Evolutionary conservation across 2,329 filamentous ascomycete genomes (phyloP), one percentile per base, ranked within the genome.

Genomic region (Tolypocladium capitatum): DNA sequence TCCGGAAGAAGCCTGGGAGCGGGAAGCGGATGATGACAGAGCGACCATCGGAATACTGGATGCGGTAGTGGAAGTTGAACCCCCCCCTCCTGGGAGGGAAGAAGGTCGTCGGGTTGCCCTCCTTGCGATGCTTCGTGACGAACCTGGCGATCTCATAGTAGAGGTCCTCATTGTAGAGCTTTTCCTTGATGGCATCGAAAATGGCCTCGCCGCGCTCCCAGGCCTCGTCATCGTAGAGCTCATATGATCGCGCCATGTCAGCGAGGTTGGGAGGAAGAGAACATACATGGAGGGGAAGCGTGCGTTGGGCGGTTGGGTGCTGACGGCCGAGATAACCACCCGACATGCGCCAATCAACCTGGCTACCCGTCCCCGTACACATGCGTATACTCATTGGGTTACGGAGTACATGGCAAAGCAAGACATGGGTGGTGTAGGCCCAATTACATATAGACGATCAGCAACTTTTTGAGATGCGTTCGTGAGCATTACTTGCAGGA

Each of bases 11-110:
- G 7, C 47, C 47, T 2, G 52, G 47, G 18, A 48, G 46, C 3
- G 47, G 32, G 28, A 54, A 51, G 14, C 49, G 46, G 3, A 49
- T 49, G 13, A 51, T 30, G 42, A 36, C 47, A 2, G 42, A 51
- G 28, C 35, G 31, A 14, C 42, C 49, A 28, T 49, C 49, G 11
- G 35, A 43, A 18, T 47, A 51, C 27, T 51, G 44, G 33, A 51
- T 51, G 44, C 49, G 47, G 34, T 49, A 49, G 31, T 27, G 18
- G 35, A 46, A 38, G n/a, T 47, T 49, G 18, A 51, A 51, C 2
- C 31, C 43, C 18, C 43, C 43, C 5, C 2, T 20, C 14, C 27
- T 30, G 1, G 45, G 45, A 20, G 45, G 45, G 20, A 38, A 41
- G 14, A 46, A 33, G 10, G 10, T 45, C 21, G 30, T 28, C 5